phyloP scores from a whole-genome alignment of 2,329 filamentous ascomycete genomes.

The Microsporum canis region DNA sequence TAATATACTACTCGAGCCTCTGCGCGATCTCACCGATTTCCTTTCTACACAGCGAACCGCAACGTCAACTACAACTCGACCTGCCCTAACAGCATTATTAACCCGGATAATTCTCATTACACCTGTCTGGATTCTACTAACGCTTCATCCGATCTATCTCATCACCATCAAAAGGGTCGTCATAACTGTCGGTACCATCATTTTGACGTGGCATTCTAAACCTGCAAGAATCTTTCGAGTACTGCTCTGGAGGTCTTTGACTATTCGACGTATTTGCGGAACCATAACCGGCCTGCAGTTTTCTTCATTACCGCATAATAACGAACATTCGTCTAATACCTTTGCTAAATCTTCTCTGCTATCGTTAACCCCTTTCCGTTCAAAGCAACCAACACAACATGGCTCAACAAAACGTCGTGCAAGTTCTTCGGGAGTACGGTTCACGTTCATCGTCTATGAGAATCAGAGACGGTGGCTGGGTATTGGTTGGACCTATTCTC shows the following conservation, averaged over 20 bases:
- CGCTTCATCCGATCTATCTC: slow-evolving; percentile 69
- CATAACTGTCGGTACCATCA: slow-evolving; percentile 72
- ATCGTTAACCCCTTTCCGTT: slow-evolving; percentile 25
- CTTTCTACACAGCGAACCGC: slow-evolving; percentile 81
- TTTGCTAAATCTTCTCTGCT: slow-evolving; percentile 21
- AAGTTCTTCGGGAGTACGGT: slow-evolving; percentile 67
- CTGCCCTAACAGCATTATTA: slow-evolving; percentile 79
- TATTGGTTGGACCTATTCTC: slow-evolving; percentile 82
- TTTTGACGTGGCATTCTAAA: slow-evolving; percentile 84
- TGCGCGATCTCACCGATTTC: slow-evolving; percentile 83
- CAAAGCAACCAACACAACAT: slow-evolving; percentile 34
- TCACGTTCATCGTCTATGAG: slow-evolving; percentile 93
- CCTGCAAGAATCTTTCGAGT: slow-evolving; percentile 74
- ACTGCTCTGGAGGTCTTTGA: slow-evolving; percentile 78
- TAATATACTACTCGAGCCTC: slow-evolving; percentile 81
- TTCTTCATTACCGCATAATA: slow-evolving; percentile 1
- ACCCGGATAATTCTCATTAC: slow-evolving; percentile 79
- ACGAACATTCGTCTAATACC: slow-evolving; percentile 13
- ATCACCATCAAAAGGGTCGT: slow-evolving; percentile 78
- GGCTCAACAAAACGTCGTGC: slow-evolving; percentile 31
- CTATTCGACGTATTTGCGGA: slow-evolving; percentile 56
- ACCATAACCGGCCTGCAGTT: slow-evolving; percentile 62
- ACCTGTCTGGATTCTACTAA: slow-evolving; percentile 75
- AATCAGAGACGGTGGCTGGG: slow-evolving; percentile 94
- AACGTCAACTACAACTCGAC: slow-evolving; percentile 80